phyloP scores from a whole-genome alignment of 225 moss, liverwort and hornwort species.

The Bryoerythrophyllum caledonicum region DNA sequence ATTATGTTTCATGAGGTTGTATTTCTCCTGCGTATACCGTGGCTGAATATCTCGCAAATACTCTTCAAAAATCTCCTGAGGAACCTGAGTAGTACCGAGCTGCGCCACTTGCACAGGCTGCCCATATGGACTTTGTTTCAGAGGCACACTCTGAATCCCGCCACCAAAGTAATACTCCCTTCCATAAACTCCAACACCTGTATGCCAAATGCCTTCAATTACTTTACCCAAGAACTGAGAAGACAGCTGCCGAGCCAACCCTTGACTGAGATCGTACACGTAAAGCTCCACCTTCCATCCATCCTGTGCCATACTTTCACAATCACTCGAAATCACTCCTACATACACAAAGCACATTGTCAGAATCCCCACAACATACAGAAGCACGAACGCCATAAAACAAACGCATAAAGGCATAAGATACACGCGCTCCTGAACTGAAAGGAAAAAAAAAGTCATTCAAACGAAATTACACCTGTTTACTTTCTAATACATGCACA shows the following conservation, averaged over 20 bases:
- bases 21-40: constrained; percentile 82
- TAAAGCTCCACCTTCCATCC: constrained; percentile 86
- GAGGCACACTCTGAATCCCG: constrained; percentile 78
- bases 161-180: constrained; percentile 91
- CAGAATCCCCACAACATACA: constrained; percentile 10
- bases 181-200: constrained; percentile 89
- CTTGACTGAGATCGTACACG: constrained; percentile 91
- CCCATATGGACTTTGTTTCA: constrained; percentile 85
- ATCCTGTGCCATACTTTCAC: constrained; percentile 44
- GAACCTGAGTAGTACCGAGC: constrained; percentile 79
- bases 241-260: constrained; percentile 85
- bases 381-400: neutral
- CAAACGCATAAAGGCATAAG: neutral
- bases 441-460: neutral
- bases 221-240: constrained; percentile 87
- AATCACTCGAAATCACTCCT: constrained; percentile 6
- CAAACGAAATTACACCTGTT: neutral
- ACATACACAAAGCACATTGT: neutral
- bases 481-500: neutral
- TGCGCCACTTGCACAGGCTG: constrained; percentile 71
- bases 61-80: constrained; percentile 86
- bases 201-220: constrained; percentile 95
- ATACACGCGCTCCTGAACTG: neutral
- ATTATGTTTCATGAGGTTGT: constrained; percentile 84
- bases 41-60: constrained; percentile 79